phyloP scores from a whole-genome alignment of 495 filamentous ascomycete species.

The Penicillium diatomitis region DNA sequence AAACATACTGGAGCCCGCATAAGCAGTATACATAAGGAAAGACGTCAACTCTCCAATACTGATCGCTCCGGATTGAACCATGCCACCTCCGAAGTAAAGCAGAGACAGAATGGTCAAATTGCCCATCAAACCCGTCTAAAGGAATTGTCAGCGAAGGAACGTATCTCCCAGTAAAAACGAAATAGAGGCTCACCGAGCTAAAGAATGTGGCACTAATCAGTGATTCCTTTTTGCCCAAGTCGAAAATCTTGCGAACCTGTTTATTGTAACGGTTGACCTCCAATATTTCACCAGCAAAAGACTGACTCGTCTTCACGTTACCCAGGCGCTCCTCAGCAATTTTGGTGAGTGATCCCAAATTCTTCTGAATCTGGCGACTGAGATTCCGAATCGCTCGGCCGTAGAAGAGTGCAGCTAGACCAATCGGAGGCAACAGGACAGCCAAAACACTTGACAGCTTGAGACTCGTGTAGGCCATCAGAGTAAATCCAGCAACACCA shows the following conservation, averaged over 20 bases:
- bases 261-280: conserved; percentile 86
- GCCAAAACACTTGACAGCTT: conserved; percentile 81
- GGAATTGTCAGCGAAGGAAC: conserved; percentile 8
- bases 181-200: conserved; percentile 44
- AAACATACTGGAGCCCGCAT: conserved; percentile 84
- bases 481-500: conserved; percentile 73
- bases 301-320: conserved; percentile 91
- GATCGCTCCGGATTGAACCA: conserved; percentile 80
- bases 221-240: conserved; percentile 75
- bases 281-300: conserved; percentile 84
- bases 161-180: not conserved
- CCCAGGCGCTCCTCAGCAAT: conserved; percentile 93
- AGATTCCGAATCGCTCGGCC: conserved; percentile 78
- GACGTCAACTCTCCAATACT: conserved; percentile 89
- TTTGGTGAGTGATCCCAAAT: conserved; percentile 83
- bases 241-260: conserved; percentile 86
- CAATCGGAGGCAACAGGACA: conserved; percentile 84
- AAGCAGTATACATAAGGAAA: conserved; percentile 96
- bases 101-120: conserved; percentile 95
- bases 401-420: conserved; percentile 84
- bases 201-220: conserved; percentile 88
- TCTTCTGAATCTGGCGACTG: conserved; percentile 85
- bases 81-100: conserved; percentile 79
- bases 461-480: conserved; percentile 89
- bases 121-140: conserved; percentile 71